These are phyloP conservation scores for Candida sp. DNA, from an alignment of 1,139 yeast genomes.

Conservation along the genomic window DNA sequence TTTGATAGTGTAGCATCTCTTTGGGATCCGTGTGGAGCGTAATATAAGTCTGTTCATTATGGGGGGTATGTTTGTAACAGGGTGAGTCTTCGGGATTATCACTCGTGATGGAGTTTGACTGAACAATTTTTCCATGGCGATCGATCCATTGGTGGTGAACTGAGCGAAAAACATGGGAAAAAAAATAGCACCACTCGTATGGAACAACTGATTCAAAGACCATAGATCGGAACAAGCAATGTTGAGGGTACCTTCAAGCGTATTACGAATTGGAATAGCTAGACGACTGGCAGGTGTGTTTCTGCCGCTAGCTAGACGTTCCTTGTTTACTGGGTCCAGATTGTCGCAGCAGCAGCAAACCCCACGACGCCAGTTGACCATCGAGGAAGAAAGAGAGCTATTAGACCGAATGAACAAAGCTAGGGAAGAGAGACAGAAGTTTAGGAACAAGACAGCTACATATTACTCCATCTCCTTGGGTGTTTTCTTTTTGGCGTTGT, in stretches of 20 bases:
- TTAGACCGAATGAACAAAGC: constrained; percentile 20
- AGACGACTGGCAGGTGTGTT: not conserved
- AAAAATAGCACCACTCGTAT: not conserved
- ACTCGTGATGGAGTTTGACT: not conserved
- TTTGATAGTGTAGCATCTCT: constrained; percentile 7
- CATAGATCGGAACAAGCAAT: not conserved
- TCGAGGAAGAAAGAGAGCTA: constrained; percentile 18
- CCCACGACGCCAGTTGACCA: constrained; percentile 1
- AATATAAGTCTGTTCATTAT: constrained; percentile 1
- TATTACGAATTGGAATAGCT: constrained; percentile 1
- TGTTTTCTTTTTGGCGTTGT: constrained; percentile 73
- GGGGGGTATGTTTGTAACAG: not conserved
- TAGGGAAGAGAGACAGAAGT: constrained; percentile 34
- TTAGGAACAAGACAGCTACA: constrained; percentile 56
- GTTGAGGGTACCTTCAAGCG: not conserved
- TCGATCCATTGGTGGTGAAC: not conserved
- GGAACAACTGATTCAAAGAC: too few species aligned
- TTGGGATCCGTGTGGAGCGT: not conserved
- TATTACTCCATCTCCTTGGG: constrained; percentile 77
- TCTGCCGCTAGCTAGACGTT: constrained; percentile 1
- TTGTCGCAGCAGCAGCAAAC: constrained; percentile 5
- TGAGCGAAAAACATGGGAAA: not conserved
- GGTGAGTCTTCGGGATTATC: not conserved
- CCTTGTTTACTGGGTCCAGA: not conserved
- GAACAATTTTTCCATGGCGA: not conserved